A percentile compares a stretch with the other conserved stretches of the same genome.
Evolutionary conservation across 78 protist species (phyloP).

Genomic region (Dictyostelium brefeldianum): DNA sequence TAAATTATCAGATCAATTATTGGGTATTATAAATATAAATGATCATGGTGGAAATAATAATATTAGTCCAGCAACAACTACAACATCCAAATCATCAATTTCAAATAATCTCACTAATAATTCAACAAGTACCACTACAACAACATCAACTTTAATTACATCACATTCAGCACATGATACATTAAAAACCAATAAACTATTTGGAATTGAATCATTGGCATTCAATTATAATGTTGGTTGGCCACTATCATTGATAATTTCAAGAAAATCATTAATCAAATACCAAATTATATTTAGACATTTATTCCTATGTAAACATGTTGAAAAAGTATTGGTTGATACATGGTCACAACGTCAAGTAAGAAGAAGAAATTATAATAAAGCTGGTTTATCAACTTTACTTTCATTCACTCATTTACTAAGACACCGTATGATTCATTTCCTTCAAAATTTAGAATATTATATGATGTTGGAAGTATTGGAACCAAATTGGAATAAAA

Average conservation of each 20-base stretch:
- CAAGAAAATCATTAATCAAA: conserved; percentile 65
- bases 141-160: background rate
- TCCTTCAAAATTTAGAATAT: conserved; percentile 85
- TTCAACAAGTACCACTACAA: background rate
- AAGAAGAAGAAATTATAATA: background rate
- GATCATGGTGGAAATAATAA: background rate
- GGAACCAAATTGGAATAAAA: conserved; percentile 89
- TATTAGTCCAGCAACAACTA: conserved; percentile 1
- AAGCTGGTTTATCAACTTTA: conserved; percentile 18
- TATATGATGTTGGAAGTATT: conserved; percentile 91
- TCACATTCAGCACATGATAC: background rate
- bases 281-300: conserved; percentile 94
- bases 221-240: conserved; percentile 87
- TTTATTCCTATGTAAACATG: conserved; percentile 89
- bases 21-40: conserved; percentile 52
- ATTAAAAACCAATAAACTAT: background rate
- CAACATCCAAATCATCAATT: background rate
- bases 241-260: conserved; percentile 92
- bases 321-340: conserved; percentile 80
- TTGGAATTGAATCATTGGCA: conserved; percentile 88
- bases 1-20: conserved; percentile 68
- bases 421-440: conserved; percentile 91
- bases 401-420: conserved; percentile 73
- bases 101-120: background rate
- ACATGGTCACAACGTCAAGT: conserved; percentile 82